These are phyloP conservation scores for Emmonsia crescens DNA, from an alignment of 2,329 filamentous ascomycete genomes.

Conservation along the genomic window DNA sequence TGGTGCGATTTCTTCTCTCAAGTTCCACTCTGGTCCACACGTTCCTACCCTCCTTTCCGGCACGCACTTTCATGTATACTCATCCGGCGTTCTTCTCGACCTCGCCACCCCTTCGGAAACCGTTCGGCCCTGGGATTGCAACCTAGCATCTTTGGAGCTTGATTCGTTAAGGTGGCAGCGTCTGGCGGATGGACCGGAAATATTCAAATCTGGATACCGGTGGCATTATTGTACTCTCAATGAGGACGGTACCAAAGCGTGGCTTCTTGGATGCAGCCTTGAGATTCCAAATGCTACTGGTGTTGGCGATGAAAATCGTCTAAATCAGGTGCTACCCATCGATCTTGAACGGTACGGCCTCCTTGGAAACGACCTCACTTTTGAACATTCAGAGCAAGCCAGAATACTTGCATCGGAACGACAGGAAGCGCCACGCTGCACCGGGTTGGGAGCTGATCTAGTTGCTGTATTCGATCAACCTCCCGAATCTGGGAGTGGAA, in stretches of 20 bases:
- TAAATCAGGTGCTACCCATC: slow-evolving; percentile 89
- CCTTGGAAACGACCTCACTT: slow-evolving; percentile 62
- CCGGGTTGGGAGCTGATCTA: slow-evolving; percentile 71
- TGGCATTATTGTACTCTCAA: slow-evolving; percentile 99
- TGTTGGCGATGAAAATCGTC: slow-evolving; percentile 72
- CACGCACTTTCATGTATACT: slow-evolving; percentile 91
- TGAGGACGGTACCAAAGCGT: slow-evolving; percentile 88
- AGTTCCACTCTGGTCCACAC: slow-evolving; percentile 77
- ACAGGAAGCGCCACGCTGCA: slow-evolving; percentile 41
- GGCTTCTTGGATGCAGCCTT: slow-evolving; percentile 85
- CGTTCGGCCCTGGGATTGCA: slow-evolving; percentile 77
- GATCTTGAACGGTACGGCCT: slow-evolving; percentile 87
- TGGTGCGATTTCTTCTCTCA: slow-evolving; percentile 78
- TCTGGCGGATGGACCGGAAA: slow-evolving; percentile 83
- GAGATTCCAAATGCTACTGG: slow-evolving; percentile 58
- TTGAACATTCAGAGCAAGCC: slow-evolving; percentile 41
- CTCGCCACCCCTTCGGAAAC: slow-evolving; percentile 88
- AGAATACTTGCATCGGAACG: slow-evolving; percentile 43
- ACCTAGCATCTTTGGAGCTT: slow-evolving; percentile 78
- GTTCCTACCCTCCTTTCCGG: slow-evolving; percentile 82
- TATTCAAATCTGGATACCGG: slow-evolving; percentile 82
- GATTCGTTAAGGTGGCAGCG: slow-evolving; percentile 87
- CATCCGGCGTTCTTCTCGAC: slow-evolving; percentile 82
- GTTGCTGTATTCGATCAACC: slow-evolving; percentile 77
- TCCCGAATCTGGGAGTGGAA: slow-evolving; percentile 72